Evolutionary conservation across 345 rosid genomes (phyloP).

Genomic region (Citrus hindsii): DNA sequence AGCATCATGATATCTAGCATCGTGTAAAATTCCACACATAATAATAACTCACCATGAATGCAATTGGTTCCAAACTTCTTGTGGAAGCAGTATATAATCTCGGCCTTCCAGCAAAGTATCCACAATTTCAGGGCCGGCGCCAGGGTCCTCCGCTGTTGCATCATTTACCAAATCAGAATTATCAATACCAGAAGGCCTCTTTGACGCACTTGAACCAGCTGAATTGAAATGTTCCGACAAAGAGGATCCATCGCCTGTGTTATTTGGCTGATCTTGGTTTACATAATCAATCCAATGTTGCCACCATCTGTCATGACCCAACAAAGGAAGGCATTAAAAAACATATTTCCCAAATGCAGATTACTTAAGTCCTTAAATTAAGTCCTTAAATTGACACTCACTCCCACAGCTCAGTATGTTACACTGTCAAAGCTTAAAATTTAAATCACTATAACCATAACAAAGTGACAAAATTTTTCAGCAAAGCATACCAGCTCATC

Average conservation of each 20-base stretch:
- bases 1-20: background rate
- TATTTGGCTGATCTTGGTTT: constrained; percentile 71
- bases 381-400: background rate
- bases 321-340: background rate
- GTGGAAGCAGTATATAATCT: constrained; percentile 92
- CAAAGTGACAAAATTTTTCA: background rate
- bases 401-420: background rate
- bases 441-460: background rate
- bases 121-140: constrained; percentile 49
- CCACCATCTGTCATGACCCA: constrained; percentile 73
- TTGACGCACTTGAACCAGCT: constrained; percentile 42
- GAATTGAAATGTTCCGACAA: constrained; percentile 62
- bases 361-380: background rate
- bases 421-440: background rate
- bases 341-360: background rate
- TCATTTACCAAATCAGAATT: constrained; percentile 81
- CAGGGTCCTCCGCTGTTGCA: constrained; percentile 47
- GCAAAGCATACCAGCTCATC: background rate
- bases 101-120: constrained; percentile 95
- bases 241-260: constrained; percentile 53
- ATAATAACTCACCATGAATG: constrained; percentile 65
- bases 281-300: constrained; percentile 95
- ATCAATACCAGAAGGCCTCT: constrained; percentile 83
- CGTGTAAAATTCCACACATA: background rate
- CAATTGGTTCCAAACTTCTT: constrained; percentile 86